Evolutionary conservation across 768 basidiomycete species (phyloP).

Genomic region (Phallus indusiatus): DNA sequence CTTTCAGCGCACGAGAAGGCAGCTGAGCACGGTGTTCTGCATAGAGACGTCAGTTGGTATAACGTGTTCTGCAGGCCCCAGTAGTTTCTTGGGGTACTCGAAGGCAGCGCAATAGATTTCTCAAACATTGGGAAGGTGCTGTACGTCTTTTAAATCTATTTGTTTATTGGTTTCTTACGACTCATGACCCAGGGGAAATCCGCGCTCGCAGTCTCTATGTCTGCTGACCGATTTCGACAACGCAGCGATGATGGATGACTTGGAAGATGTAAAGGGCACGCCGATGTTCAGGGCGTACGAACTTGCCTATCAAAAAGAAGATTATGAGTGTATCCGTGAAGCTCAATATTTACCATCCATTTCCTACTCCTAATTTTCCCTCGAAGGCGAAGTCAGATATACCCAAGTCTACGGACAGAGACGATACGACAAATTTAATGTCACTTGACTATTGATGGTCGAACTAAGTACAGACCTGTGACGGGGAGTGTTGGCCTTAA

Average conservation of each 20-base stretch:
- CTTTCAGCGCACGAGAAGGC: neutral
- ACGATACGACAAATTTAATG: neutral
- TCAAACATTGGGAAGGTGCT: neutral
- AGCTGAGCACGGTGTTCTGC: neutral
- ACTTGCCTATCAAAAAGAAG: neutral
- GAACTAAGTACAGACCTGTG: neutral
- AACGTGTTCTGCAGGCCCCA: neutral
- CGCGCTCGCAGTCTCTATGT: neutral
- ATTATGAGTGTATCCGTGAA: neutral
- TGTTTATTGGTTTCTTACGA: neutral
- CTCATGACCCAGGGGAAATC: neutral
- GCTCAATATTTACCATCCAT: neutral
- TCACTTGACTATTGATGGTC: too few relatives aligned
- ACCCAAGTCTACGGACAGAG: neutral
- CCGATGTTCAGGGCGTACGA: neutral
- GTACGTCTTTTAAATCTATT: neutral
- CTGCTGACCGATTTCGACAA: neutral
- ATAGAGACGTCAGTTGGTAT: neutral
- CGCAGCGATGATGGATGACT: neutral
- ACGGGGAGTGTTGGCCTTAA: neutral
- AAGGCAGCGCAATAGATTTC: neutral
- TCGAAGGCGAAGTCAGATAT: neutral
- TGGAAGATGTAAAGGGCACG: neutral
- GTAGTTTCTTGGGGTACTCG: neutral
- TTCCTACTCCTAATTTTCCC: neutral